Evolutionary conservation across 257 asterid species (phyloP).

Genomic region (Jacaranda mimosifolia): DNA sequence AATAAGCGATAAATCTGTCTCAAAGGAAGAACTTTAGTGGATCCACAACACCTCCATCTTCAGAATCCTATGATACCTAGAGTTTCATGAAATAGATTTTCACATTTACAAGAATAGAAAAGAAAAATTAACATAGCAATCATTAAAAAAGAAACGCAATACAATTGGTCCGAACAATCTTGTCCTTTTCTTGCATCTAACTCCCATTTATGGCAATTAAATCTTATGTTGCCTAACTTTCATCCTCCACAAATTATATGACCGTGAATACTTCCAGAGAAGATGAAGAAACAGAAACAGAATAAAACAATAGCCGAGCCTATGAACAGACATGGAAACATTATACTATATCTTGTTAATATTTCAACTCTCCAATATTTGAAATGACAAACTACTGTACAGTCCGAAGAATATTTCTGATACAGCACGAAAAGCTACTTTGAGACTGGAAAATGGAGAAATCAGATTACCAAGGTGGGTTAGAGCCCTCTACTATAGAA

Average conservation of each 20-base stretch:
- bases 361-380: conserved; percentile 7
- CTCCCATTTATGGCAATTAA: conserved; percentile 10
- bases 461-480: conserved; percentile 70
- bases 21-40: neutral
- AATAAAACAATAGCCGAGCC: neutral
- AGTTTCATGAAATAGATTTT: neutral
- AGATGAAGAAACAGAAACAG: neutral
- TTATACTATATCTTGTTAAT: conserved; percentile 4
- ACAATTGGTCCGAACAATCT: too few species aligned
- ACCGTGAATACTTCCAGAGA: conserved; percentile 5
- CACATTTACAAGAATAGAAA: neutral
- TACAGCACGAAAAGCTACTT: conserved; percentile 20
- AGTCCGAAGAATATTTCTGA: conserved; percentile 31
- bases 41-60: neutral
- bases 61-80: neutral
- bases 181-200: neutral
- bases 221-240: conserved; percentile 9
- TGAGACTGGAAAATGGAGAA: neutral
- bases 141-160: too few species aligned
- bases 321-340: conserved; percentile 7
- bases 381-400: conserved; percentile 26
- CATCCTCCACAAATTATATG: conserved; percentile 15
- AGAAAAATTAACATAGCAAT: neutral
- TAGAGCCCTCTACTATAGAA: conserved; percentile 68
- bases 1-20: neutral